Percentiles rank a stretch among this genome's conserved stretches.
phyloP scores from a whole-genome alignment of 352 stramenopile species.

The Sclerospora graminicola region DNA sequence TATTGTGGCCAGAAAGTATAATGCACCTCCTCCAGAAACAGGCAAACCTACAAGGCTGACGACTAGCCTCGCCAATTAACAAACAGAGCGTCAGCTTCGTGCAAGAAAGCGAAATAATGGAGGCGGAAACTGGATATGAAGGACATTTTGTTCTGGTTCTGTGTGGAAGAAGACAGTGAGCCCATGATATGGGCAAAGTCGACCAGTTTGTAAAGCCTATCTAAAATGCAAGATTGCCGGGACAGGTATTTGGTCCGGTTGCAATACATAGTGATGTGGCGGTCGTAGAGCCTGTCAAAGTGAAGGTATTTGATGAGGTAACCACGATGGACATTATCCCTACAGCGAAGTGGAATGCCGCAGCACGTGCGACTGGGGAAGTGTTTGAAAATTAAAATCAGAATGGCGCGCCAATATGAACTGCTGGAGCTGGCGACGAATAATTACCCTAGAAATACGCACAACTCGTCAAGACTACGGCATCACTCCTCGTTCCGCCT shows the following conservation, averaged over 20 bases:
- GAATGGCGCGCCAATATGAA: no score
- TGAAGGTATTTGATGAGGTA: conserved; percentile 25
- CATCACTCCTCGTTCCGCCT: no score
- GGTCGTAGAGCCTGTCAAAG: conserved; percentile 18
- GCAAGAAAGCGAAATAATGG: conserved; percentile 44
- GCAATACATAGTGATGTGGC: conserved; percentile 20
- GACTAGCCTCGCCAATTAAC: conserved; percentile 15
- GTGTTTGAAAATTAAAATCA: conserved; percentile 17
- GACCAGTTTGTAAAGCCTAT: conserved; percentile 17
- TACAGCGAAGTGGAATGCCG: conserved; percentile 24
- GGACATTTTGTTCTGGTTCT: conserved; percentile 48
- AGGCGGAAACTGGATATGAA: conserved; percentile 40
- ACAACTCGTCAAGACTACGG: no score
- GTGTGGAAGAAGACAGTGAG: conserved; percentile 10
- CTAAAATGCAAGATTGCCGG: conserved; percentile 14
- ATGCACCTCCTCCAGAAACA: no score
- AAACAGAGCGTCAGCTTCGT: conserved; percentile 24
- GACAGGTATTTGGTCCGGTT: conserved; percentile 10
- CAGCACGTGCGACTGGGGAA: conserved; percentile 20
- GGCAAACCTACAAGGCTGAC: no score
- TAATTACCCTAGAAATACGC: conserved; percentile 41
- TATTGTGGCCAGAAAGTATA: no score
- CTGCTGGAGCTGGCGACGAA: conserved; percentile 20
- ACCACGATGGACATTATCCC: conserved; percentile 29
- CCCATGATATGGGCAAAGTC: conserved; percentile 15